Evolutionary conservation across 345 rosid genomes (phyloP), one percentile per base, ranked within the genome.

Genomic region (Noccaea caerulescens): DNA sequence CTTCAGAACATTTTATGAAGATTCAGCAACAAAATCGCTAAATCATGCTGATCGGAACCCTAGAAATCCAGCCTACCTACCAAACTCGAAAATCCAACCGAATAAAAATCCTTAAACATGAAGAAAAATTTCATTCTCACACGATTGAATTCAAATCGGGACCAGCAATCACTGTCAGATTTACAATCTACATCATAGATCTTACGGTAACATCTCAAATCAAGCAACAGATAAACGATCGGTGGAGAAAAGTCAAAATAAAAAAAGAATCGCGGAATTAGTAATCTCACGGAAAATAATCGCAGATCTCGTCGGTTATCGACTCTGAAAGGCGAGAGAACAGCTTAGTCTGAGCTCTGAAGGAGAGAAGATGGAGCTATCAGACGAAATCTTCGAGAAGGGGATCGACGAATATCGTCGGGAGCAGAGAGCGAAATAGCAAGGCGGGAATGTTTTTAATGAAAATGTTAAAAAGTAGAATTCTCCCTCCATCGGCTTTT

Each of bases 1-100:
- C 33, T 11, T 16, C 4, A 1, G 1, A 18, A 43, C 10, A 54
- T 10, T 54, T 53, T 6, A 8, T 1, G 33, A 54, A 54, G 12
- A 55, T 16, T 42, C 11, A 16, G 4, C 16, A 18, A 53, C 8
- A 41, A 16, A 27, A 42, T 1, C 7, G 6, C 69, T 8, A 34
- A 9, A 4, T 58, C 72, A 5, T 56, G 32, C n/a, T 30, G 4
- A 58, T 73, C 55, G 47, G 66, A 73, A 73, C 77, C 77, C 68
- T 73, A 73, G 62, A 34, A 43, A 54, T 13, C 18, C 9, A 63
- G 14, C 39, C 16, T 16, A 32, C n/a, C 53, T 39, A 8, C 43
- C 8, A 49, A 14, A 46, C 7, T 54, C 51, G 25, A 71, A 20
- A 39, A 56, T 49, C 60, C 37, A 58, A 41, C 37, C 14, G 6